Evolutionary conservation across 345 rosid genomes (phyloP), one percentile per base, ranked within the genome.

Genomic region (Arabidopsis suecica): DNA sequence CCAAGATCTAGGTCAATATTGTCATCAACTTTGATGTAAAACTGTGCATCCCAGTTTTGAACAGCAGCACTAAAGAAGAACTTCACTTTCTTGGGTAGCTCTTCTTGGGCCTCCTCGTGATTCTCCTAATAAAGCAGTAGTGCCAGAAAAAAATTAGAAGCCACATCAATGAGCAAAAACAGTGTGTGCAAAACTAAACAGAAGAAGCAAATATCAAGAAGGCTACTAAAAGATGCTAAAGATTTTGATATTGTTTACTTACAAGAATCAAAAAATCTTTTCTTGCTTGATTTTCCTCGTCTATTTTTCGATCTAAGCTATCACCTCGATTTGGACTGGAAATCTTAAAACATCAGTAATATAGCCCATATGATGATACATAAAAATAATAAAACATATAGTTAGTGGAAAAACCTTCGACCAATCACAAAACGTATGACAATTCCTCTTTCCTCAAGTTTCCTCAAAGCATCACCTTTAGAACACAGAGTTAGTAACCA

Each of bases 61-160:
- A 89, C 94, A 3, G 93, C 98, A 51, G 96, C 80, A 73, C 94
- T 88, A 81, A 84, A 92, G 87, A 95, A 90, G 76, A 80, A 84
- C 77, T 92, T 95, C 45, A 78, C 88, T 87, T 95, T 95, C 81
- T 90, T 90, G 8, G 98, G 87, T 80, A 88, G 45, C 82, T 95
- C 99, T 83, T 95, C 97, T 77, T 86, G 82, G 22, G 93, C 96
- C 77, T 95, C 99, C 86, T 95, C 99, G 63, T 92, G 99, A 81
- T 84, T 89, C 56, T 95, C 98, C 98, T 95, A 82, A 75, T 60
- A 61, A 72, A 36, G 23, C 55, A 53, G 12, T 14, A 51, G 1
- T 30, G 47, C 1, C 47, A 51, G 7, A 59, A 59, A 12, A 56
- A 7, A 23, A 57, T 20, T 25, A 41, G 37, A 68, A 54, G 33